phyloP scores from a whole-genome alignment of 2,329 filamentous ascomycete genomes.

The Elsinoe australis region DNA sequence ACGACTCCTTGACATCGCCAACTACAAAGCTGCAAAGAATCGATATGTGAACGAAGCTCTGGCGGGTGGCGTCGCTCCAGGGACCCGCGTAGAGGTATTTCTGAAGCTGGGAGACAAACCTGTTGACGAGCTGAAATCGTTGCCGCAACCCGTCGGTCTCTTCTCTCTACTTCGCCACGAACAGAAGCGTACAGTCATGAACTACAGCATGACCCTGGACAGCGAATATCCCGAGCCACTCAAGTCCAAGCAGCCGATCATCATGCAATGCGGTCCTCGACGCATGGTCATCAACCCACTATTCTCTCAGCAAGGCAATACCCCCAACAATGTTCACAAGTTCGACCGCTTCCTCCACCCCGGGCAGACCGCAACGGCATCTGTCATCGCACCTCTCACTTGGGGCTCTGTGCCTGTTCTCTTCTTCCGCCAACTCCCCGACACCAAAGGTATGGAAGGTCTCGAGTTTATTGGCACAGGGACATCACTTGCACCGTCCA shows the following conservation, averaged over 20 bases:
- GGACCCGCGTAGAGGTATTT: slow-evolving; percentile 74
- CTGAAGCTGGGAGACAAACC: slow-evolving; percentile 45
- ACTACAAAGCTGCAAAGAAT: slow-evolving; percentile 79
- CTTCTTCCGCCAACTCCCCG: slow-evolving; percentile 64
- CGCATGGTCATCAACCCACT: slow-evolving; percentile 82
- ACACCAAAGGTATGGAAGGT: slow-evolving; percentile 28
- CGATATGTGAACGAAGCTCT: slow-evolving; percentile 72
- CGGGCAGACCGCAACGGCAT: slow-evolving; percentile 79
- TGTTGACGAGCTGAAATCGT: slow-evolving; percentile 47
- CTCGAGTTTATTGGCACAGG: slow-evolving; percentile 71
- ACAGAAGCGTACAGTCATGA: slow-evolving; percentile 84
- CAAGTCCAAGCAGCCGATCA: slow-evolving; percentile 84
- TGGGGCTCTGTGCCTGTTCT: slow-evolving; percentile 89
- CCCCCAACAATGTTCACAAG: slow-evolving; percentile 95
- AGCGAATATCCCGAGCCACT: slow-evolving; percentile 68
- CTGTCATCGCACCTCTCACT: slow-evolving; percentile 80
- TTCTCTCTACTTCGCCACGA: slow-evolving; percentile 90
- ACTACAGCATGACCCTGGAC: slow-evolving; percentile 80
- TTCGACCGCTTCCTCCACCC: slow-evolving; percentile 88
- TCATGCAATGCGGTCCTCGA: slow-evolving; percentile 84
- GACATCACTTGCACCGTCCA: slow-evolving; percentile 70
- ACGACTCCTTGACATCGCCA: slow-evolving; percentile 74
- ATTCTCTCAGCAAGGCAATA: slow-evolving; percentile 82
- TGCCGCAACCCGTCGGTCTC: slow-evolving; percentile 58
- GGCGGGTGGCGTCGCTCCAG: slow-evolving; percentile 76